Evolutionary conservation across 331 rosid genomes (phyloP).

Genomic region (Telfairia occidentalis): DNA sequence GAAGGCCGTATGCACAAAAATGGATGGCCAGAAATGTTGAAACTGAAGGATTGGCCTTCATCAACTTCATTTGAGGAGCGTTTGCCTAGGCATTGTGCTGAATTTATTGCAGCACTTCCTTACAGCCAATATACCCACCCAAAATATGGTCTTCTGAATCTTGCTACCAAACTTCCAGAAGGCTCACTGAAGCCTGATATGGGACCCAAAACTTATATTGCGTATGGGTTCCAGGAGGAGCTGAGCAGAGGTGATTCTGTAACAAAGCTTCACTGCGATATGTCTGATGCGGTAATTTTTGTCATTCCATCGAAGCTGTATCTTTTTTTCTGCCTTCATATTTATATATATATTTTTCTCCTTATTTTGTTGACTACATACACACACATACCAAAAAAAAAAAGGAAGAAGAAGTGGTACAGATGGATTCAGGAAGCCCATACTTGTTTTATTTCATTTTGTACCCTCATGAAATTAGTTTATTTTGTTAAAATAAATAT

Average conservation of each 20-base stretch:
- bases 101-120: slow-evolving; percentile 52
- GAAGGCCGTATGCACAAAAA: slow-evolving; percentile 42
- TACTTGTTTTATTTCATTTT: not conserved
- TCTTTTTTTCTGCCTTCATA: not conserved
- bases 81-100: slow-evolving; percentile 61
- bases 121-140: slow-evolving; percentile 60
- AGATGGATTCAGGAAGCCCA: not conserved
- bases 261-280: slow-evolving; percentile 68
- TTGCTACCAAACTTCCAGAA: slow-evolving; percentile 55
- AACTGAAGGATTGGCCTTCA: slow-evolving; percentile 74
- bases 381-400: not conserved
- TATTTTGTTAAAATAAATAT: not conserved
- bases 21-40: slow-evolving; percentile 63
- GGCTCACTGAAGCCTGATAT: slow-evolving; percentile 51
- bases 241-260: slow-evolving; percentile 75
- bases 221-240: slow-evolving; percentile 58
- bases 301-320: not conserved
- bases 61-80: slow-evolving; percentile 67
- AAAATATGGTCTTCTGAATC: slow-evolving; percentile 42
- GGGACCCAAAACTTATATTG: slow-evolving; percentile 79
- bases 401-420: not conserved
- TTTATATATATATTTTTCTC: not conserved
- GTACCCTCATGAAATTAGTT: not conserved
- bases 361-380: not conserved
- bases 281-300: slow-evolving; percentile 69